phyloP scores from a whole-genome alignment of 208 protist species.

The Leishmania mexicana region DNA sequence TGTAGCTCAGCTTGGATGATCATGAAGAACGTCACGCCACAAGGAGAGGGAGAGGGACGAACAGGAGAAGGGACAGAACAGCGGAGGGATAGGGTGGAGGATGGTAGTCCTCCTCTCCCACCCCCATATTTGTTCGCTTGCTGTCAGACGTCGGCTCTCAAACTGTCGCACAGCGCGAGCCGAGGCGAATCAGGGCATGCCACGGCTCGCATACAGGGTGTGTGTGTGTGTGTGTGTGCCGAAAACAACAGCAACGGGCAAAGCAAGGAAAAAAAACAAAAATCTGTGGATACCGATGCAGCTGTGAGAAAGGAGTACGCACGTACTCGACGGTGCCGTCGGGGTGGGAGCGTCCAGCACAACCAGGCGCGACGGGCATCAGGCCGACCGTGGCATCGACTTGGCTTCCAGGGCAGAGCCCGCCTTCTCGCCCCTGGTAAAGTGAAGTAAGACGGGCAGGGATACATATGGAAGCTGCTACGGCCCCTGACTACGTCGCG shows the following conservation, averaged over 20 bases:
- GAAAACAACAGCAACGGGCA: not conserved
- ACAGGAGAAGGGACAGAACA: not conserved
- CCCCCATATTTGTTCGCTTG: not conserved
- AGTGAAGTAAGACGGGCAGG: no score
- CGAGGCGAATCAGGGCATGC: not conserved
- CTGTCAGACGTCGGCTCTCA: not conserved
- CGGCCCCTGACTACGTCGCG: not conserved
- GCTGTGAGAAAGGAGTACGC: not conserved
- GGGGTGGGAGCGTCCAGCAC: no score
- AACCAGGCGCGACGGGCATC: not conserved
- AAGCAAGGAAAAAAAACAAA: not conserved
- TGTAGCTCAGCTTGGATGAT: not conserved
- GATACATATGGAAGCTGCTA: no score
- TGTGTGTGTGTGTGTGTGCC: not conserved
- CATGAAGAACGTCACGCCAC: not conserved
- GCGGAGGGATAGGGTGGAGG: not conserved
- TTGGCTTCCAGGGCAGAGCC: not conserved
- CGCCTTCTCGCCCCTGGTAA: not conserved
- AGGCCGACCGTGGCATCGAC: not conserved
- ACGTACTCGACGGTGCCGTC: not conserved
- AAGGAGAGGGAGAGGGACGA: not conserved
- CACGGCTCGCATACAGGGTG: not conserved
- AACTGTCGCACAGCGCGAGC: not conserved
- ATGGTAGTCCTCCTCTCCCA: not conserved
- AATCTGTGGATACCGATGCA: not conserved